Conservation (phyloP, 2,329 filamentous ascomycete species). For the Cryphonectria japonica region DNA sequence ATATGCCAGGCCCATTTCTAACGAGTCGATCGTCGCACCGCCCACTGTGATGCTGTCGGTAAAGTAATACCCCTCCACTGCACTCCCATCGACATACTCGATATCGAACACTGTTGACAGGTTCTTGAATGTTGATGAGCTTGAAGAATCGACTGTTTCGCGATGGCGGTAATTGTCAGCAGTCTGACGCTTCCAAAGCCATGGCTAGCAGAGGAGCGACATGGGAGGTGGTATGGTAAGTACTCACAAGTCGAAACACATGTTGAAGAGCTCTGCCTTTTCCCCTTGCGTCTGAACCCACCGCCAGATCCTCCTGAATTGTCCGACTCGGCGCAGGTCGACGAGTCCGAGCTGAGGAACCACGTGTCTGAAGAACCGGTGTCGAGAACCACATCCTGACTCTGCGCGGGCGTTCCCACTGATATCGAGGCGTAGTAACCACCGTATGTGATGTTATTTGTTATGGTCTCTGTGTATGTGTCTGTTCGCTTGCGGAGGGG, state of each 20-base stretch:
- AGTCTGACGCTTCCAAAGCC: neutral
- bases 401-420: constrained; percentile 62
- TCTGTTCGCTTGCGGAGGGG: constrained; percentile 26
- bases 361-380: constrained; percentile 68
- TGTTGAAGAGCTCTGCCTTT: constrained; percentile 40
- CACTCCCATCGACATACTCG: constrained; percentile 61
- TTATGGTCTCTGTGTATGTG: constrained; percentile 41
- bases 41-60: constrained; percentile 58
- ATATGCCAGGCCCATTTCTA: constrained; percentile 60
- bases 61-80: constrained; percentile 60
- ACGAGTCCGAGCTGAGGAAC: constrained; percentile 48
- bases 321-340: constrained; percentile 44
- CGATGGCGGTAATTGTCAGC: neutral
- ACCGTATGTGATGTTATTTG: constrained; percentile 59
- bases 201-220: neutral
- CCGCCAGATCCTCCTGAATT: neutral
- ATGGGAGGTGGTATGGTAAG: neutral
- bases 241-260: constrained; percentile 49
- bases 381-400: constrained; percentile 59
- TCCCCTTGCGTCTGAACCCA: constrained; percentile 32
- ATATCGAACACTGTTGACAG: constrained; percentile 56
- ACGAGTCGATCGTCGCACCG: constrained; percentile 50
- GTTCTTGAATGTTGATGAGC: constrained; percentile 54
- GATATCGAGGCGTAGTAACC: constrained; percentile 61
- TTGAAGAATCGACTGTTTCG: constrained; percentile 43